A percentile compares a stretch with the other conserved stretches of the same genome.
Conservation (phyloP, 306 rosid genomes). For the Sindora glabra region DNA sequence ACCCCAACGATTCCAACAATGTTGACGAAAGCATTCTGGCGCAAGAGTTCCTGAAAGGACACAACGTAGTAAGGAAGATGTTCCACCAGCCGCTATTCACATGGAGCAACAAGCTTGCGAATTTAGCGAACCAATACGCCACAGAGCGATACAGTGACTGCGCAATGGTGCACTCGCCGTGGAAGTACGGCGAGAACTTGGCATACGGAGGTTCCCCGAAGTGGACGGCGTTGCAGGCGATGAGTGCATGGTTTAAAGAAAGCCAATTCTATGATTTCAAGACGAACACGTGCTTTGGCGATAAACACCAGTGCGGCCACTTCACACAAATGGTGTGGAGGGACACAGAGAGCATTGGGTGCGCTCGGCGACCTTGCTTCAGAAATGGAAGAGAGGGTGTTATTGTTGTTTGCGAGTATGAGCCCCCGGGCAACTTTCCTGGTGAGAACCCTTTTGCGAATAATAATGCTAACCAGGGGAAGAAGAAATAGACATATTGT, state of each 20-base stretch:
- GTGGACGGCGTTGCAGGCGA: conserved; percentile 41
- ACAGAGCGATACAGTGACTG: conserved; percentile 25
- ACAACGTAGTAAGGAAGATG: conserved; percentile 32
- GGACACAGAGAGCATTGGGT: conserved; percentile 35
- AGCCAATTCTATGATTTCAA: not conserved
- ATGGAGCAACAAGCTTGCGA: conserved; percentile 44
- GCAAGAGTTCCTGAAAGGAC: conserved; percentile 41
- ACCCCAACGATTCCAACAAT: too few relatives aligned
- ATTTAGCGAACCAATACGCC: conserved; percentile 26
- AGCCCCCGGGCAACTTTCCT: conserved; percentile 48
- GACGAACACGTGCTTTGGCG: conserved; percentile 10
- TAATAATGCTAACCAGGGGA: not conserved
- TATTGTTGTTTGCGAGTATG: conserved; percentile 46
- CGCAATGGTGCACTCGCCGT: conserved; percentile 25
- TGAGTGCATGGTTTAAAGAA: conserved; percentile 39
- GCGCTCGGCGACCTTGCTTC: conserved; percentile 28
- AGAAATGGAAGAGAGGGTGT: not conserved
- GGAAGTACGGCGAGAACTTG: conserved; percentile 48
- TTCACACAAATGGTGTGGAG: conserved; percentile 73
- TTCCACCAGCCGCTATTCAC: not conserved
- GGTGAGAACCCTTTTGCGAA: conserved; percentile 38
- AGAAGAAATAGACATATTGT: too few relatives aligned
- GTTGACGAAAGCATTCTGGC: too few relatives aligned
- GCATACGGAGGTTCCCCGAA: conserved; percentile 38
- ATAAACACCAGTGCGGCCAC: conserved; percentile 45